Evolutionary conservation across 2,329 filamentous ascomycete species (phyloP), one percentile per base, ranked within the genome.

Genomic region (Alternaria sp.): DNA sequence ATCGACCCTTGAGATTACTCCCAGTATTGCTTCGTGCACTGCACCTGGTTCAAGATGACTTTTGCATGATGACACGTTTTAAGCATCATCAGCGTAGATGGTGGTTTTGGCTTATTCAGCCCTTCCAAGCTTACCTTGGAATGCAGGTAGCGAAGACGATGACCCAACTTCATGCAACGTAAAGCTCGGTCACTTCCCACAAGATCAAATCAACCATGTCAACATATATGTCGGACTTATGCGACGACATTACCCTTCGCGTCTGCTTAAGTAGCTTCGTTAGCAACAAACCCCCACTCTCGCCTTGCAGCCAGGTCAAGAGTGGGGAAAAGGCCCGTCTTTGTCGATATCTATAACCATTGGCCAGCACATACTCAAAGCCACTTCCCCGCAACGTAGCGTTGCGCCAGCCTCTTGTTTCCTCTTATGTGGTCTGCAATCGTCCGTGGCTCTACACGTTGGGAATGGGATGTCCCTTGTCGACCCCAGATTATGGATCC

Each of bases 401-500:
- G 11, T 11, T 30, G 28, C 28, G 28, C 28, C 28, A 11, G 28
- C 28, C 9, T 30, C 8, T 30, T 11, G 12, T 5, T 30, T 11
- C 9, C 28, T 11, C 4, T 30, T 30, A 30, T 11, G 28, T 30
- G 28, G 28, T 12, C 28, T 30, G 0, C 28, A 11, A 30, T 30
- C 28, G 28, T 30, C 28, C 11, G 11, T 30, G 28, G 28, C 28
- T 12, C 8, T 11, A 30, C 8, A 11, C 28, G 28, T 30, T 30
- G 12, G 34, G 4, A 36, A 16, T 36, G 12, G 30, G 46, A 38
- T 36, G 14, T 34, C 18, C 43, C 48, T 22, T 47, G 48, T 51
- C 7, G 20, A 55, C 51, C 57, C 54, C 63, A 54, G 60, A 41
- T 54, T 56, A 51, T 51, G 24, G 54, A 43, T 7, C 54, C 34